Percentiles rank a stretch among this genome's conserved stretches.
Conservation (phyloP, 805 yeast species). For the Cyberlindnera americana region DNA sequence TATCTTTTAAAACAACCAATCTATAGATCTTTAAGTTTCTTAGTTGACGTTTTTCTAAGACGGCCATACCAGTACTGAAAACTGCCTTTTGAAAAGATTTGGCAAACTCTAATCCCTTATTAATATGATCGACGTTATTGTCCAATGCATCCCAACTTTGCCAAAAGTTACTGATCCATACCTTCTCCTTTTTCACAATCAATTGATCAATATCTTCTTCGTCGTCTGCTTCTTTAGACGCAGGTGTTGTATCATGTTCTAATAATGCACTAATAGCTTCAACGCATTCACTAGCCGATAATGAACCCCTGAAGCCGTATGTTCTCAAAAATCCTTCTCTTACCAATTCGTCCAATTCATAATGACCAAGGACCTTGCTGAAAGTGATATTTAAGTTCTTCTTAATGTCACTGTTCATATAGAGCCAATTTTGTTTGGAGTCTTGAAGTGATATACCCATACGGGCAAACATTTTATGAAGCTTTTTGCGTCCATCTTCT, state of each 20-base stretch:
- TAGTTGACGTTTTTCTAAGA: constrained; percentile 76
- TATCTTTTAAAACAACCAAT: constrained; percentile 85
- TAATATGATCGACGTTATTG: constrained; percentile 46
- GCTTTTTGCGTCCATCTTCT: constrained; percentile 80
- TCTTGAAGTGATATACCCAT: constrained; percentile 91
- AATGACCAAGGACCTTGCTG: constrained; percentile 62
- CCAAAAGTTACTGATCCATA: constrained; percentile 77
- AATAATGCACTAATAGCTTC: constrained; percentile 83
- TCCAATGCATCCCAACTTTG: constrained; percentile 62
- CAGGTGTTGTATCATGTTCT: constrained; percentile 52
- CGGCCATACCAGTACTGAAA: constrained; percentile 85
- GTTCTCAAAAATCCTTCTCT: constrained; percentile 84
- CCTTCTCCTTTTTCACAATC: constrained; percentile 46
- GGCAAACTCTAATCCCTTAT: constrained; percentile 80
- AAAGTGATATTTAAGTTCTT: constrained; percentile 67
- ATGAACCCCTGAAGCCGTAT: constrained; percentile 81
- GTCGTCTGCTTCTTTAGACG: constrained; percentile 15
- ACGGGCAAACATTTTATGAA: constrained; percentile 89
- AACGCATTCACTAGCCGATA: constrained; percentile 90
- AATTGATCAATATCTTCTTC: constrained; percentile 30
- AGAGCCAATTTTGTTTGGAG: constrained; percentile 92
- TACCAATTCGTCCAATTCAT: constrained; percentile 78
- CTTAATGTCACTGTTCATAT: constrained; percentile 79
- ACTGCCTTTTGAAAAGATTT: constrained; percentile 76
- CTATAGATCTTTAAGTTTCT: constrained; percentile 78